Evolutionary conservation across 2,329 filamentous ascomycete genomes (phyloP).

Genomic region (Tolypocladium sp.): DNA sequence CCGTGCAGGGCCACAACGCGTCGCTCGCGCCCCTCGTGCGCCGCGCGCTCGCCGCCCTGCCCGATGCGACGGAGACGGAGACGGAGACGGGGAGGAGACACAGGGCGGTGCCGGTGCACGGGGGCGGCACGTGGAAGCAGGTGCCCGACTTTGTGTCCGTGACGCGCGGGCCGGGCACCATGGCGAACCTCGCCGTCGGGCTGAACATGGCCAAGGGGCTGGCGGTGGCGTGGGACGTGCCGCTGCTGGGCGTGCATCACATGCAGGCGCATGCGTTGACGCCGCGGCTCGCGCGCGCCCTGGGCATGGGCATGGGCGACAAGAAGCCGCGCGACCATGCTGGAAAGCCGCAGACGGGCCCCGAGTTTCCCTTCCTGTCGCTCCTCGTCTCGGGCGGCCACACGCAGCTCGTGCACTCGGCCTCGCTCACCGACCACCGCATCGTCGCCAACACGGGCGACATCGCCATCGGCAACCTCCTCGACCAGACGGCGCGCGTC

Average conservation of each 20-base stretch:
- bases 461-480: constrained; percentile 78
- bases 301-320: constrained; percentile 26
- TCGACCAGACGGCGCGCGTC: constrained; percentile 77
- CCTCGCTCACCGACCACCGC: constrained; percentile 56
- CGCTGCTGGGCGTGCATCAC: constrained; percentile 81
- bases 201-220: constrained; percentile 82
- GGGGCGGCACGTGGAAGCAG: too few relatives aligned
- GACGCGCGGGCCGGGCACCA: constrained; percentile 87
- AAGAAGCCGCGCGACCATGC: too few relatives aligned
- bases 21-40: constrained; percentile 60
- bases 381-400: constrained; percentile 89
- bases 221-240: constrained; percentile 71
- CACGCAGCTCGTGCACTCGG: constrained; percentile 74
- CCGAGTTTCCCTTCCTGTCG: constrained; percentile 75
- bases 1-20: constrained; percentile 66
- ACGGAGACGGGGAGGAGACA: constrained; percentile 9
- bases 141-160: constrained; percentile 78
- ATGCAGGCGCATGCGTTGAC: constrained; percentile 97
- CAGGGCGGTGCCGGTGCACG: constrained; percentile 1
- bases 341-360: constrained; percentile 20
- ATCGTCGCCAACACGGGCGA: constrained; percentile 68
- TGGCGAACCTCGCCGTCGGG: constrained; percentile 66
- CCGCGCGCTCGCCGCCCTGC: constrained; percentile 50
- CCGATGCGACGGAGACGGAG: constrained; percentile 7
- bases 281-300: constrained; percentile 62